These are phyloP conservation scores for Pleurostoma richardsiae DNA, from an alignment of 2,329 filamentous ascomycete genomes.

Conservation along the genomic window DNA sequence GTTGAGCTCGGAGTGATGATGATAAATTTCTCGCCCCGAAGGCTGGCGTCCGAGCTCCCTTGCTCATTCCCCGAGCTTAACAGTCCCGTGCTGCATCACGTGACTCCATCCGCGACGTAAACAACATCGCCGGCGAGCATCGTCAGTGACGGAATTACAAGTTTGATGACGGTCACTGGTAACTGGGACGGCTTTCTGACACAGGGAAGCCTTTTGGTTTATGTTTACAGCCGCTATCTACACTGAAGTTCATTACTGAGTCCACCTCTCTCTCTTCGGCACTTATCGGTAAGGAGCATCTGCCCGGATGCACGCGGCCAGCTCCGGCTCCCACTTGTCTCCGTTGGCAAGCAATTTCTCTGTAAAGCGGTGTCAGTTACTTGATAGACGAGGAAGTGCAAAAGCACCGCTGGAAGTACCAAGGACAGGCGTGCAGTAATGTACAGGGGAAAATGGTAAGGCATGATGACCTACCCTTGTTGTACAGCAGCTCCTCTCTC, in stretches of 20 bases:
- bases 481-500: slow-evolving; percentile 93
- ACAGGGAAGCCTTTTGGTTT: no score
- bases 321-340: slow-evolving; percentile 96
- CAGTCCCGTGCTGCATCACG: no score
- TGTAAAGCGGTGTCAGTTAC: slow-evolving; percentile 20
- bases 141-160: no score
- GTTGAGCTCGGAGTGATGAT: slow-evolving; percentile 20
- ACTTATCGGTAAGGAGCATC: slow-evolving; percentile 84
- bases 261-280: no score
- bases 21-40: slow-evolving; percentile 40
- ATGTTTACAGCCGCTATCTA: background rate
- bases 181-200: no score
- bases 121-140: no score
- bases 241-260: background rate
- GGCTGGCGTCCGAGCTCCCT: no score
- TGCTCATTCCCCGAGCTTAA: no score
- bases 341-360: slow-evolving; percentile 86
- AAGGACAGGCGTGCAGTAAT: background rate
- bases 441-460: background rate
- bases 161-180: no score
- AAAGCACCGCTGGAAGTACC: no score
- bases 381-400: no score
- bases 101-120: no score
- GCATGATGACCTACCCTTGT: slow-evolving; percentile 59
- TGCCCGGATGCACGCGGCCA: slow-evolving; percentile 85